These are phyloP conservation scores for Fusarium sp. DNA, from an alignment of 2,329 filamentous ascomycete species.

Conservation along the genomic window DNA sequence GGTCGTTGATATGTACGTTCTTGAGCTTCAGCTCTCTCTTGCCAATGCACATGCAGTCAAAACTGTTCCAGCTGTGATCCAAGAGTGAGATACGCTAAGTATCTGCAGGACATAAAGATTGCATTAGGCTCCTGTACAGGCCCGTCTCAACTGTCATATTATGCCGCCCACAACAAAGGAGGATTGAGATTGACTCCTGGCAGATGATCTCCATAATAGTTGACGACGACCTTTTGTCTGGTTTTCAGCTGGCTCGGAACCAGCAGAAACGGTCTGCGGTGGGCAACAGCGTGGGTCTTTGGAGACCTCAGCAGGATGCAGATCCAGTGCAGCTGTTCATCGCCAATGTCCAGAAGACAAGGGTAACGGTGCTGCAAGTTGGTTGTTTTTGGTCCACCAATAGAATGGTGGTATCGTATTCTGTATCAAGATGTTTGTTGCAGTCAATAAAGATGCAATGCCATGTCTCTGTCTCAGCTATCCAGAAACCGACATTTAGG, in stretches of 20 bases:
- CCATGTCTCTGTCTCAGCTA: constrained; percentile 14
- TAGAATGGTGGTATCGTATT: neutral
- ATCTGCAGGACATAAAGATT: constrained; percentile 44
- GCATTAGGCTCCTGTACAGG: constrained; percentile 33
- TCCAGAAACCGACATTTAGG: constrained; percentile 15
- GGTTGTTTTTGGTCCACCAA: constrained; percentile 11
- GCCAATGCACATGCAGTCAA: neutral
- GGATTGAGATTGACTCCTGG: neutral
- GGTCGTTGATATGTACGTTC: constrained; percentile 3
- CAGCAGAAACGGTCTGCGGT: neutral
- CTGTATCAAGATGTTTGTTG: neutral
- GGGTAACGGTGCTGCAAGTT: constrained; percentile 1
- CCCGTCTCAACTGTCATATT: constrained; percentile 16
- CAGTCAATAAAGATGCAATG: neutral
- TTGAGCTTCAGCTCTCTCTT: constrained; percentile 2
- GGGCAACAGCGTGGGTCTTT: constrained; percentile 12
- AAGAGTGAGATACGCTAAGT: constrained; percentile 10
- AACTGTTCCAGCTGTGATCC: constrained; percentile 1
- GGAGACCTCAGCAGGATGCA: neutral
- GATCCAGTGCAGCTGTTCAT: constrained; percentile 20
- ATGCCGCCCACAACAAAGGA: constrained; percentile 14
- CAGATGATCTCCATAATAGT: constrained; percentile 13
- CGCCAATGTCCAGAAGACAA: constrained; percentile 3
- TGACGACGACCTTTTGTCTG: constrained; percentile 1
- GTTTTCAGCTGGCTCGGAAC: constrained; percentile 13